Conservation (phyloP, 2,329 filamentous ascomycete species). For the Sordariomycetes sp. region DNA sequence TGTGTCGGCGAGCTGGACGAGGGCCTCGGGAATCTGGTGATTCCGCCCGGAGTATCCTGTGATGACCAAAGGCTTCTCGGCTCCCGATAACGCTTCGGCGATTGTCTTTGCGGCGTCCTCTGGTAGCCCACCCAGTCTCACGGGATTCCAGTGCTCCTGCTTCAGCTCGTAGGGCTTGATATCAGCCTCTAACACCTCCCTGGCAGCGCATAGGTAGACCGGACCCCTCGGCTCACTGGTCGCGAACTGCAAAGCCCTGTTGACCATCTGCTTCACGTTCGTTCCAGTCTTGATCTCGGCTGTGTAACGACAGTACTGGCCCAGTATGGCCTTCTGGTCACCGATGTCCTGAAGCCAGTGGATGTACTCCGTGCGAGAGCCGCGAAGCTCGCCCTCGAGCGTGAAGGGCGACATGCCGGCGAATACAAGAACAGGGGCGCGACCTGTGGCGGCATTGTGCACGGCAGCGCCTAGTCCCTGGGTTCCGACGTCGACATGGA, state of each 20-base stretch:
- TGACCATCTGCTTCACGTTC: slow-evolving; percentile 79
- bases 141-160: slow-evolving; percentile 61
- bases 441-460: slow-evolving; percentile 63
- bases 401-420: slow-evolving; percentile 66
- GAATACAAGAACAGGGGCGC: slow-evolving; percentile 65
- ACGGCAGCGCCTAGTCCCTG: slow-evolving; percentile 65
- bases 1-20: slow-evolving; percentile 59
- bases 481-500: slow-evolving; percentile 71
- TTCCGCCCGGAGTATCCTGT: slow-evolving; percentile 67
- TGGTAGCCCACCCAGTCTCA: slow-evolving; percentile 55
- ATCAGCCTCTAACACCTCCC: slow-evolving; percentile 82
- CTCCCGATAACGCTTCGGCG: slow-evolving; percentile 51
- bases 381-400: slow-evolving; percentile 62
- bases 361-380: slow-evolving; percentile 66
- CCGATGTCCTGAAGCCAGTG: slow-evolving; percentile 76
- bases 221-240: slow-evolving; percentile 66
- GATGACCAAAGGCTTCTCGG: slow-evolving; percentile 58
- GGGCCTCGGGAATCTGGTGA: slow-evolving; percentile 47
- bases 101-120: slow-evolving; percentile 34
- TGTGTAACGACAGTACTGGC: slow-evolving; percentile 72
- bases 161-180: slow-evolving; percentile 63
- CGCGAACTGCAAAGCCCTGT: slow-evolving; percentile 69
- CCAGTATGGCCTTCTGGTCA: slow-evolving; percentile 66
- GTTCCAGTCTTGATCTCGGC: slow-evolving; percentile 70
- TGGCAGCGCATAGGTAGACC: slow-evolving; percentile 67